Conservation (phyloP, 78 protist species). For the Dictyostelium citrinum region DNA sequence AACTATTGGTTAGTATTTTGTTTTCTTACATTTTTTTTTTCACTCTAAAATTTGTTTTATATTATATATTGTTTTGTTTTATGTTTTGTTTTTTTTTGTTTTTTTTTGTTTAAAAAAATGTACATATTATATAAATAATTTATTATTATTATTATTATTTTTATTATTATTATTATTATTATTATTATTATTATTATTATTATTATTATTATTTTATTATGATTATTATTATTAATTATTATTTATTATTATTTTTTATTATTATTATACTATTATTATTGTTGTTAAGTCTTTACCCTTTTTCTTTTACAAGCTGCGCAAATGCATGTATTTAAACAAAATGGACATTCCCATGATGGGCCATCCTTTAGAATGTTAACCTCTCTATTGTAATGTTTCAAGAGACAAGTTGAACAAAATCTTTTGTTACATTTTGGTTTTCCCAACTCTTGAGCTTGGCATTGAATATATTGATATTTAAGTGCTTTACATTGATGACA, state of each 20-base stretch:
- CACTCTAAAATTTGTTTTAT: not conserved
- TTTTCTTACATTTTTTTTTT: not conserved
- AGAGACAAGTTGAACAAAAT: slow-evolving; percentile 58
- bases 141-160: too few species aligned
- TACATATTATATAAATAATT: not conserved
- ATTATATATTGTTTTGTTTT: too few species aligned
- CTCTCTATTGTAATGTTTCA: slow-evolving; percentile 56
- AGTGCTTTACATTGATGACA: slow-evolving; percentile 79
- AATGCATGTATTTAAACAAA: slow-evolving; percentile 44
- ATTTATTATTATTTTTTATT: not conserved
- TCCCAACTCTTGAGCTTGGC: slow-evolving; percentile 51
- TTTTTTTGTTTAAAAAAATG: too few species aligned
- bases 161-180: too few species aligned
- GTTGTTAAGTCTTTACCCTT: slow-evolving; percentile 25
- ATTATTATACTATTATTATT: not conserved
- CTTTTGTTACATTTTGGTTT: slow-evolving; percentile 66
- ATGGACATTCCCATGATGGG: slow-evolving; percentile 55
- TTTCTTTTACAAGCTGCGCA: slow-evolving; percentile 80
- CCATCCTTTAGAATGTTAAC: slow-evolving; percentile 9
- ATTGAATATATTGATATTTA: slow-evolving; percentile 55
- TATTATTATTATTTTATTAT: not conserved
- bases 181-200: too few species aligned
- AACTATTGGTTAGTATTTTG: not conserved
- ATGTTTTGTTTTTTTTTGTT: too few species aligned
- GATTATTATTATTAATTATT: not conserved